Evolutionary conservation across 306 rosid species (phyloP), one percentile per base, ranked within the genome.

Genomic region (Dryas drummondii): DNA sequence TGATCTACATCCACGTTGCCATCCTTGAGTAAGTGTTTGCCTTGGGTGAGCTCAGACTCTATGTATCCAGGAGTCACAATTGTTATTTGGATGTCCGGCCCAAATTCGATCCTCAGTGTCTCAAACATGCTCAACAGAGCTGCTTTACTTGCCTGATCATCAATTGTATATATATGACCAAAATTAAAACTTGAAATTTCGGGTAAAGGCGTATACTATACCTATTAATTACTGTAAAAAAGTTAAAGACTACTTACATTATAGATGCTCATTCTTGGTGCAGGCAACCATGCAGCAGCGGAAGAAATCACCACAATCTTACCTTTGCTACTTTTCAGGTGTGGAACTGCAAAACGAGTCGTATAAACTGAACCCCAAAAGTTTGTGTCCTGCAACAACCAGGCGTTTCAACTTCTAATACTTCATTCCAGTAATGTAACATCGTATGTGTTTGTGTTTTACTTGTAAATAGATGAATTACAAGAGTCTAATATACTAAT

Each of bases 321-420:
- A 49, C 97, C 98, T 77, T 72, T 76, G 71, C 82, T 81, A 9
- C 77, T 64, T 67, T 64, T 87, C 0, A 90, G 86, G 60, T 90
- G 84, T 11, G 89, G 90, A 70, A 87, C 53, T 66, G 96, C 91
- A 53, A 76, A 73, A n/a, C 73, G 41, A 50, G 88, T 91, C 2
- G 85, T 79, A 70, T 89, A 82, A 51, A 88, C 85, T 7, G 89
- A 72, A 50, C 96, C 97, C 98, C 98, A 90, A 79, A 87, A 93
- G 70, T 93, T 93, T 32, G 88, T 90, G 3, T 89, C 98, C 97
- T 90, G 74, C 19, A 37, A 1, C 0, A 5, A 13, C 17, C 40
- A 42, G 46, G 12, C 16, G 19, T 32, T 22, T 19, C n/a, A 27
- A 26, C 5, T 1, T 7, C 15, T 22, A 4, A 6, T 17, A 55